Conservation (phyloP, 176 grass and related monocot genomes). For the Aegilops longissima region DNA sequence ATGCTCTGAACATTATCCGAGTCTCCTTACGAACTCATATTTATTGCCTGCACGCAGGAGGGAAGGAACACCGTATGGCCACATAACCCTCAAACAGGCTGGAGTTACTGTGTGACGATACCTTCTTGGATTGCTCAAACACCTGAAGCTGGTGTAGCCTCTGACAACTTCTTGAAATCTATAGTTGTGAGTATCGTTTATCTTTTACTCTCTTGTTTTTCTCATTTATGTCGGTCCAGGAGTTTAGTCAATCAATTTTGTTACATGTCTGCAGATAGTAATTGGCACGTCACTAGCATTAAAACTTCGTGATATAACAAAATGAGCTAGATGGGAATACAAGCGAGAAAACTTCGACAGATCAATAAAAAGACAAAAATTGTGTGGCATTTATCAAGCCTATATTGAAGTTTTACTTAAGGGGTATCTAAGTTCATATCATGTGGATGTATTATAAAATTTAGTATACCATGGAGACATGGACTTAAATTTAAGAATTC, state of each 20-base stretch:
- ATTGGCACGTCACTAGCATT: not conserved
- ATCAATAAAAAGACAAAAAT: not conserved
- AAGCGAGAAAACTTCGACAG: not conserved
- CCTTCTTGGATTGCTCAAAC: slow-evolving; percentile 91
- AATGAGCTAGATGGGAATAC: slow-evolving; percentile 1
- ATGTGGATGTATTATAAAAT: not conserved
- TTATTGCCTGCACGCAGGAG: slow-evolving; percentile 51
- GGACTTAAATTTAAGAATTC: slow-evolving; percentile 1
- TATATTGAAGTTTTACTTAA: not conserved
- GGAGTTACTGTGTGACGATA: slow-evolving; percentile 94
- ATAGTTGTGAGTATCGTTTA: slow-evolving; percentile 73
- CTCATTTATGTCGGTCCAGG: not conserved
- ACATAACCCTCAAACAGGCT: slow-evolving; percentile 93
- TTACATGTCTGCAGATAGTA: not conserved
- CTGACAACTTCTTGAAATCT: slow-evolving; percentile 91
- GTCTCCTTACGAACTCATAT: not conserved
- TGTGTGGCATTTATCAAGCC: not conserved
- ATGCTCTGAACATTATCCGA: not conserved
- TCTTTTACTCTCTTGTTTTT: slow-evolving; percentile 26
- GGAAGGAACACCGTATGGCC: slow-evolving; percentile 94
- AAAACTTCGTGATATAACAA: not conserved
- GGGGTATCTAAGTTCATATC: slow-evolving; percentile 4
- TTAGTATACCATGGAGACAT: not conserved
- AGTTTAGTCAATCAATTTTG: not conserved
- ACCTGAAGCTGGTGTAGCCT: slow-evolving; percentile 62